A percentile compares a stretch with the other conserved stretches of the same genome.
These are phyloP conservation scores for Talaromyces sp. DNA, from an alignment of 2,329 filamentous ascomycete genomes.

Conservation along the genomic window DNA sequence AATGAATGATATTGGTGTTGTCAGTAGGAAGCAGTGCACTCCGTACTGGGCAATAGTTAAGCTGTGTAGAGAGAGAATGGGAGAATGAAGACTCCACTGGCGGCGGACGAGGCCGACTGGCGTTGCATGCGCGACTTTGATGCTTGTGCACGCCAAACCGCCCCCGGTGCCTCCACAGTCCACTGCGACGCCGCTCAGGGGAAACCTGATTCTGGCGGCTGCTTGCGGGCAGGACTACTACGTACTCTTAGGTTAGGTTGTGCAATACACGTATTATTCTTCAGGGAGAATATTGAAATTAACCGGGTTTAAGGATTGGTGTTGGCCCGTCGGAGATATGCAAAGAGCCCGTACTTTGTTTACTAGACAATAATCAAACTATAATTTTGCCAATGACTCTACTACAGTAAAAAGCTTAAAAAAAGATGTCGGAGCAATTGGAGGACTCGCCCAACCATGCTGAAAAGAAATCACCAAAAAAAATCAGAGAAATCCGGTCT, in stretches of 20 bases:
- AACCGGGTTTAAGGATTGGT: no score
- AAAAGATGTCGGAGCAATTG: constrained; percentile 12
- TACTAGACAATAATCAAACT: no score
- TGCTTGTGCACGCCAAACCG: neutral
- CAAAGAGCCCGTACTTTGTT: no score
- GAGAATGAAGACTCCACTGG: neutral
- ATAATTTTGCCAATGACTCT: neutral
- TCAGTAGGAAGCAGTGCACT: no score
- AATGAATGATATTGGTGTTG: no score
- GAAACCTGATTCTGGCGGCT: neutral
- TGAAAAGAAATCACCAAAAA: neutral
- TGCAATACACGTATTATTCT: no score
- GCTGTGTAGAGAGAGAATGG: neutral
- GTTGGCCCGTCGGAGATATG: no score
- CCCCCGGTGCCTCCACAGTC: neutral
- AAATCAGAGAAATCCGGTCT: neutral
- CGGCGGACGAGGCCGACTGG: neutral
- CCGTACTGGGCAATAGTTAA: neutral
- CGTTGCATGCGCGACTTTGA: neutral
- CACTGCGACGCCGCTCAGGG: neutral
- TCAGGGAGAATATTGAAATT: no score
- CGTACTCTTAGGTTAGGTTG: no score
- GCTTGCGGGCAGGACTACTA: neutral
- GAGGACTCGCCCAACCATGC: constrained; percentile 11
- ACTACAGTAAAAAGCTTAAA: neutral